Evolutionary conservation across 2,329 filamentous ascomycete genomes (phyloP), one percentile per base, ranked within the genome.

Genomic region (Colletotrichum incanum): DNA sequence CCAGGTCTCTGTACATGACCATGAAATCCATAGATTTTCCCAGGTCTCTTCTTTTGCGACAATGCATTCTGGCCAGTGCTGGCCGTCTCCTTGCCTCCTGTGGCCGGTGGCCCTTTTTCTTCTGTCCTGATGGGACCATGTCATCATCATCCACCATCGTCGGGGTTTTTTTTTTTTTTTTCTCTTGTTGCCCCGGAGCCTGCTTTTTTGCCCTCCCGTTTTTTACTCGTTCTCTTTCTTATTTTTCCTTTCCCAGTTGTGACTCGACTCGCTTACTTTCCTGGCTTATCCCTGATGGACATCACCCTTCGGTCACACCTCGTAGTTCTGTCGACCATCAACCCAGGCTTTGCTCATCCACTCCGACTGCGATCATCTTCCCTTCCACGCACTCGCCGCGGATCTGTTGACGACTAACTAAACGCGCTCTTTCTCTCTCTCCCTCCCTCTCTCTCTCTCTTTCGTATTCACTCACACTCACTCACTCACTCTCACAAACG

Each of bases 51-150:
- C 34, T 56, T 50, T 72, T 64, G 58, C 65, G 69, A 69, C 58
- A 69, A 64, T 64, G 65, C 69, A 62, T 62, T 63, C 69, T 72
- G 58, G 50, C 58, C 58, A 62, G 26, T 71, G 64, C 65, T 63
- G 62, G 37, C 23, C 43, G 11, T 26, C 54, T 43, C 64, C 54
- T 55, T 64, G 49, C 61, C 47, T 55, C 12, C 23, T 52, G 18
- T 41, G 23, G 37, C 37, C 61, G 28, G n/a, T 45, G 11, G n/a
- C 58, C 28, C 23, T 23, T 34, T 59, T 41, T 50, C n/a, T 28
- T 23, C 41, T 20, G 39, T 37, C 39, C 31, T 65, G 41, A 66
- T 60, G 64, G 69, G 49, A 61, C 70, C 28, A 74, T 74, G 61
- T 63, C 70, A 70, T 74, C 72, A 73, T 74, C 60, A 47, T 45